Evolutionary conservation across 1,284 basidiomycete genomes (phyloP), one percentile per base, ranked within the genome.

Genomic region (Irpex rosettiformis): DNA sequence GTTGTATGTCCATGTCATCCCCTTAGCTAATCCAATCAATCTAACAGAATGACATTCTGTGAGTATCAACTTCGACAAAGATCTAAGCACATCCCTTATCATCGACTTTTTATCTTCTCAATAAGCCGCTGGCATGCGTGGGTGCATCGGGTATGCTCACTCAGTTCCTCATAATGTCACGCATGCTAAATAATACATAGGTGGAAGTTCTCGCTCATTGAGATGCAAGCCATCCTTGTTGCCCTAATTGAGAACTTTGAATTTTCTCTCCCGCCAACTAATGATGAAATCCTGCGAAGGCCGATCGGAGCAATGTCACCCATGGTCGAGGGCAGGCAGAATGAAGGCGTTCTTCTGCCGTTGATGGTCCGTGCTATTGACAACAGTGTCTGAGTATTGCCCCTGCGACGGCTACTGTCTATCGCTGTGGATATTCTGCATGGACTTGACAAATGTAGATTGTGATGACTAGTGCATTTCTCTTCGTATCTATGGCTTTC

Each of bases 311-410:
- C 30, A 27, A 62, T 68, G 51, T 63, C 64, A 45, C 64, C 64
- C 3, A 64, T 62, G 59, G 57, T 68, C 30, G 58, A 65, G 6
- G 66, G 65, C 5, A 43, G 51, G 25, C 58, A 61, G 55, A 27
- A 54, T 1, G 66, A 67, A 33, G 66, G 66, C 24, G 55, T 66
- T 5, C 56, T 62, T 42, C 45, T 68, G 47, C 66, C 65, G 3
- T 58, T 68, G 2, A 18, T n/a, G 2, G 43, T 47, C 2, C 43
- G 4, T 33, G 30, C 30, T n/a, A n/a, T n/a, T n/a, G n/a, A n/a
- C n/a, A n/a, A n/a, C n/a, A n/a, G n/a, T n/a, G n/a, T n/a, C n/a
- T n/a, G n/a, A n/a, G n/a, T n/a, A n/a, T n/a, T n/a, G n/a, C n/a
- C n/a, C n/a, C n/a, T n/a, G n/a, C n/a, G n/a, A n/a, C n/a, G n/a